phyloP scores from a whole-genome alignment of 2,329 filamentous ascomycete species.

The Boeremia exigua region DNA sequence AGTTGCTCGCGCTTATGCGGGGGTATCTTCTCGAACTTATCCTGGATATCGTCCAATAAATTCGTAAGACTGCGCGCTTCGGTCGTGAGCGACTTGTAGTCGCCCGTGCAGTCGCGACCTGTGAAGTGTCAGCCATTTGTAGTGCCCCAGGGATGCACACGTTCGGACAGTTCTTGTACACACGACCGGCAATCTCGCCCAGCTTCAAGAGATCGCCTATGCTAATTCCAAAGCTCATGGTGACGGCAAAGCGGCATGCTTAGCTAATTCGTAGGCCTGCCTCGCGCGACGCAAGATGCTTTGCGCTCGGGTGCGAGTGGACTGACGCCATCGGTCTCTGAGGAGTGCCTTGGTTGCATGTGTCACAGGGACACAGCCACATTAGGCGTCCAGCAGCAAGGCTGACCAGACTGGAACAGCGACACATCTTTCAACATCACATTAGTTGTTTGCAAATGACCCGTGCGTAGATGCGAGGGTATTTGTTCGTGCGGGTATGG shows the following conservation, averaged over 20 bases:
- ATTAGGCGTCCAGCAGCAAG: too few relatives aligned
- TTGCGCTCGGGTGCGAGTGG: too few relatives aligned
- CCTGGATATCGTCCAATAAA: constrained; percentile 35
- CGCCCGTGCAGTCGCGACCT: constrained; percentile 40
- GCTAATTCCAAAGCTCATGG: constrained; percentile 38
- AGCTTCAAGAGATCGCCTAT: constrained; percentile 37
- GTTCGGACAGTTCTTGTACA: constrained; percentile 36
- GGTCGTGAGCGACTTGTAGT: constrained; percentile 35
- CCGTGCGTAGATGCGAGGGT: too few relatives aligned
- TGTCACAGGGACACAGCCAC: too few relatives aligned
- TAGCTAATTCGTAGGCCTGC: not conserved
- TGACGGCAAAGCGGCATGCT: not conserved
- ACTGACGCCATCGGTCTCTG: too few relatives aligned
- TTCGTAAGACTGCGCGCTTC: constrained; percentile 37
- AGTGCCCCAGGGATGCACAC: too few relatives aligned
- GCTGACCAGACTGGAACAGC: too few relatives aligned
- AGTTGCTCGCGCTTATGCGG: constrained; percentile 28
- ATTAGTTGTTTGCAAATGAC: too few relatives aligned
- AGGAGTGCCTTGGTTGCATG: too few relatives aligned
- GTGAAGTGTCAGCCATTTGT: not conserved
- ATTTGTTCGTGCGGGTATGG: too few relatives aligned
- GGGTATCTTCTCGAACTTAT: constrained; percentile 36
- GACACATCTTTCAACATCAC: too few relatives aligned
- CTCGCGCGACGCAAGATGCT: too few relatives aligned
- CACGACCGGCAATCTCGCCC: constrained; percentile 29